Evolutionary conservation across 805 yeast species (phyloP), one percentile per base, ranked within the genome.

Genomic region (Pichia deserticola): DNA sequence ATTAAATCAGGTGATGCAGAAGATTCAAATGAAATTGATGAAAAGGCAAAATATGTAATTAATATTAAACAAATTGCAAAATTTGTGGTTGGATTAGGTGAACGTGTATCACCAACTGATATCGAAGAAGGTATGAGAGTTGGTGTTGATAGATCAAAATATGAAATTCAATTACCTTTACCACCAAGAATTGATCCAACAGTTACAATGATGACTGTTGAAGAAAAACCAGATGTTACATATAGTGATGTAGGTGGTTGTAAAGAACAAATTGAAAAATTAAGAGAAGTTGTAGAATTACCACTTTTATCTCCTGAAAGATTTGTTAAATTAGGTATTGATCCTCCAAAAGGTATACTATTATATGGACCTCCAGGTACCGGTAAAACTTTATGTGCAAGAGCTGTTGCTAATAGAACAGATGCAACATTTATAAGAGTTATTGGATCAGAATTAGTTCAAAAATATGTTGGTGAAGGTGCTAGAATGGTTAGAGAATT

Each of bases 181-280:
- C 99, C 99, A 10, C 99, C 99, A 49, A 77, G 95, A 63, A 93
- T 93, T 65, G 99, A 93, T 68, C 98, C 99, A 12, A 79, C 89
- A 38, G 99, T 93, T 48, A 93, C 99, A 7, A 93, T 93, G 99
- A 93, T 93, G 99, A 92, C 98, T 2, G 99, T 93, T 44, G 99
- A 93, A 69, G 99, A 93, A 71, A 93, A 93, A 68, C 99, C 99
- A 12, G 99, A 93, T 70, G 98, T 93, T 37, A 93, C 99, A 1
- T 93, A 93, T 69, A 87, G 95, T 54, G 99, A 93, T 66, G 90
- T 93, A 55, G 99, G 99, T 60, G 99, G 99, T 37, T 89, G 97
- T 67, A 93, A 93, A 73, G 98, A 93, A 55, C 99, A 93, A 69
- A 92, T 93, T 61, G 99, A 93, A 67, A 90, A 92, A 69, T 75